A percentile compares a stretch with the other conserved stretches of the same genome.
Conservation (phyloP, 306 rosid species). For the Cicer chorassanicum region DNA sequence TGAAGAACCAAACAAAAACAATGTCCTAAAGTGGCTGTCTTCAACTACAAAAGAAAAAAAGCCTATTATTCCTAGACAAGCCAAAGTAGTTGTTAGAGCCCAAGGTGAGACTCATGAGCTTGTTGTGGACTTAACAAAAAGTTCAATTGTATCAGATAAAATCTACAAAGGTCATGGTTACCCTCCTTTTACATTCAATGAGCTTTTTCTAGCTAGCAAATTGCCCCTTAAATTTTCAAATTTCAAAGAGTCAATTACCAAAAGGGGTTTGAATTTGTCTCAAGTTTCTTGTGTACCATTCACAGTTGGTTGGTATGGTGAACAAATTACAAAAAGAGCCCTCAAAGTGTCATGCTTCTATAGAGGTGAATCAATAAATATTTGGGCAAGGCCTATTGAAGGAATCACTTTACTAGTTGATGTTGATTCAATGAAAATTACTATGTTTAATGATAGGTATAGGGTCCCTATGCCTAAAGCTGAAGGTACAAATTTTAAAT, state of each 20-base stretch:
- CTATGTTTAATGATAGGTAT: constrained; percentile 62
- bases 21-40: constrained; percentile 74
- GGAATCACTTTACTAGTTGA: constrained; percentile 69
- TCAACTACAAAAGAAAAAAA: constrained; percentile 44
- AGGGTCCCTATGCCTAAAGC: constrained; percentile 74
- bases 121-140: constrained; percentile 59
- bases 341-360: constrained; percentile 72
- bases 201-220: constrained; percentile 73
- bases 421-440: constrained; percentile 73
- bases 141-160: constrained; percentile 58
- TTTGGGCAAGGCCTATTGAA: constrained; percentile 84
- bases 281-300: constrained; percentile 84
- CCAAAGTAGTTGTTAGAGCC: constrained; percentile 72
- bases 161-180: constrained; percentile 71
- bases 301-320: constrained; percentile 88
- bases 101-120: constrained; percentile 67
- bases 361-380: constrained; percentile 65
- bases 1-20: constrained; percentile 75
- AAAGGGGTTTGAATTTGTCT: constrained; percentile 69
- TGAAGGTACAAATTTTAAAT: constrained; percentile 69
- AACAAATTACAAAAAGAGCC: constrained; percentile 59
- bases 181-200: constrained; percentile 74
- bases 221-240: constrained; percentile 63
- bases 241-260: constrained; percentile 60
- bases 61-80: constrained; percentile 59